These are phyloP conservation scores for Hymenotorrendiella dingleyae DNA, from an alignment of 2,329 filamentous ascomycete species.

Conservation along the genomic window DNA sequence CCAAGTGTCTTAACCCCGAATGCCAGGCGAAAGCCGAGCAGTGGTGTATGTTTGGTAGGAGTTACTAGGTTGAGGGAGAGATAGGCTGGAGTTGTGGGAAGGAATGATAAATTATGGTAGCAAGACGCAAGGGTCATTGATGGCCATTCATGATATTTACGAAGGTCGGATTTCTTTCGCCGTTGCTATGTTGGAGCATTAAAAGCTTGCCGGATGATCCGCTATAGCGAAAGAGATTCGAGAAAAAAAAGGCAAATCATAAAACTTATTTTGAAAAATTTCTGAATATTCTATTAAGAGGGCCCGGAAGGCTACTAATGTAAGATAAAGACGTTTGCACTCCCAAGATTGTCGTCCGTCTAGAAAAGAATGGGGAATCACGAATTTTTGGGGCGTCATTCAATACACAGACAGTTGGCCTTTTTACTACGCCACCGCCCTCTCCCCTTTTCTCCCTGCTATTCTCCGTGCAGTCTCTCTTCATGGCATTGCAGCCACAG, in stretches of 20 bases:
- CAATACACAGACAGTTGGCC: neutral
- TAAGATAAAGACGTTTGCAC: conserved; percentile 7
- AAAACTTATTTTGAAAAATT: neutral
- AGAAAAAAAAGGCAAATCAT: neutral
- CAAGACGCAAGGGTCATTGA: no score
- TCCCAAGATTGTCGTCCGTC: conserved; percentile 10
- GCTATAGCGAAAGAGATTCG: neutral
- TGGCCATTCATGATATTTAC: no score
- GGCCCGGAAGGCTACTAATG: conserved; percentile 16
- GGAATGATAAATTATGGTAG: no score
- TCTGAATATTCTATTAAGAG: conserved; percentile 22
- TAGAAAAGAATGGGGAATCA: conserved; percentile 16
- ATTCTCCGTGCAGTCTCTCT: neutral
- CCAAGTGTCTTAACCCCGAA: conserved; percentile 87
- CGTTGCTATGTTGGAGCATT: no score
- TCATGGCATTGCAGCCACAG: neutral
- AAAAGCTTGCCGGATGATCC: neutral
- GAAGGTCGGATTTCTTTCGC: no score
- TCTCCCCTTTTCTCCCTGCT: neutral
- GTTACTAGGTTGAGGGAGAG: conserved; percentile 23
- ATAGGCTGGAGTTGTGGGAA: neutral
- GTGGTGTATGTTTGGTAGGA: conserved; percentile 90
- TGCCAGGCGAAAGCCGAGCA: conserved; percentile 71
- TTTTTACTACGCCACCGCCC: neutral
- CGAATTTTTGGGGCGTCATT: conserved; percentile 2